A percentile compares a stretch with the other conserved stretches of the same genome.
phyloP scores from a whole-genome alignment of 257 asterid genomes.

The Solanum pimpinellifolium region DNA sequence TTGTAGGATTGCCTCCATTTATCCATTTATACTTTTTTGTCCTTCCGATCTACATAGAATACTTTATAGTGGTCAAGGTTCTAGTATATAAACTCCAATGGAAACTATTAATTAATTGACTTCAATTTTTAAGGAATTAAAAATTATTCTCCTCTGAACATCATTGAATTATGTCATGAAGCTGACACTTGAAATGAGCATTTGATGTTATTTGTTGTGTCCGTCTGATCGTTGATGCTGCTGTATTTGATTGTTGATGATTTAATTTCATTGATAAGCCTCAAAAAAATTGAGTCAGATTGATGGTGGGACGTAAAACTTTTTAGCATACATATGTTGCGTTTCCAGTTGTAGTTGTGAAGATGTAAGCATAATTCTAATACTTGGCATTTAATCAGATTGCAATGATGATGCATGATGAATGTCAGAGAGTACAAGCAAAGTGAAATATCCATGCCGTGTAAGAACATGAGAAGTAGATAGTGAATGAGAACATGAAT shows the following conservation, averaged over 20 bases:
- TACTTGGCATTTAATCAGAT: slow-evolving; percentile 48
- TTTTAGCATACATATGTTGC: neutral
- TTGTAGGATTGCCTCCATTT: neutral
- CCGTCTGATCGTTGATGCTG: neutral
- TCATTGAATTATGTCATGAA: neutral
- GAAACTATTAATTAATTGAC: neutral
- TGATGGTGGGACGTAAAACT: neutral
- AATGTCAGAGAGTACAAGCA: slow-evolving; percentile 34
- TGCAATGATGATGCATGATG: slow-evolving; percentile 68
- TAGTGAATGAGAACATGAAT: slow-evolving; percentile 16
- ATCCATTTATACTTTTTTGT: neutral
- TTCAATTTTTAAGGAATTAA: neutral
- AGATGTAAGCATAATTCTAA: slow-evolving; percentile 21
- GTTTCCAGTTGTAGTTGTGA: slow-evolving; percentile 3
- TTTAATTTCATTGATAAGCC: neutral
- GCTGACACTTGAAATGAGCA: neutral
- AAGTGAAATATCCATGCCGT: slow-evolving; percentile 21
- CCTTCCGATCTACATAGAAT: neutral
- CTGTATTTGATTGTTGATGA: neutral
- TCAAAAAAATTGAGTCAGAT: neutral
- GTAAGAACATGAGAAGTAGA: slow-evolving; percentile 28
- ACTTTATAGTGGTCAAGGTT: neutral
- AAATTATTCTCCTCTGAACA: neutral
- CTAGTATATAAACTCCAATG: neutral
- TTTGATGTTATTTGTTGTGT: neutral